Evolutionary conservation across 768 basidiomycete genomes (phyloP).

Genomic region (Tricholoma flavovirens): DNA sequence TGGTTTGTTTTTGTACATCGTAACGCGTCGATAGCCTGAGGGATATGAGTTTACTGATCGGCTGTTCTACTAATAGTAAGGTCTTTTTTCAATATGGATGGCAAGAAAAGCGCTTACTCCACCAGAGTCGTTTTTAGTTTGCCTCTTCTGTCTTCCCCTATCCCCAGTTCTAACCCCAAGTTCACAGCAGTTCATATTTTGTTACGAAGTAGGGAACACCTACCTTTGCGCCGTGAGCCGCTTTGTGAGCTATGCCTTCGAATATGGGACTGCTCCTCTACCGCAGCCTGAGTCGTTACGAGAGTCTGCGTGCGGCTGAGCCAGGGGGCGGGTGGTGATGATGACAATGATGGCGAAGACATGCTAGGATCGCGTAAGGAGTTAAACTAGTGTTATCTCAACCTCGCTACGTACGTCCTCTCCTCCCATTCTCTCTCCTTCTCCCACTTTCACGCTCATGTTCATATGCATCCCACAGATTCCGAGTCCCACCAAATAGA

Average conservation of each 20-base stretch:
- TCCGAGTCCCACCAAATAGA: conserved; percentile 83
- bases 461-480: conserved; percentile 87
- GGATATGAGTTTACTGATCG: too few relatives aligned
- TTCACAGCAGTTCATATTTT: conserved; percentile 83
- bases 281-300: conserved; percentile 34
- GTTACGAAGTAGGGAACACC: conserved; percentile 92
- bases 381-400: conserved; percentile 87
- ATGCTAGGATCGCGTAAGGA: conserved; percentile 44
- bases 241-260: conserved; percentile 98
- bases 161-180: too few relatives aligned
- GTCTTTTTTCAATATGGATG: conserved; percentile 94
- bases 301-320: too few relatives aligned
- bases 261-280: conserved; percentile 93
- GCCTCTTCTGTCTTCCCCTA: background rate
- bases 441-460: background rate
- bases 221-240: conserved; percentile 95
- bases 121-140: conserved; percentile 90
- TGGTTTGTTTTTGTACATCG: too few relatives aligned
- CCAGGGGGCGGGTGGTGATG: too few relatives aligned
- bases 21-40: too few relatives aligned
- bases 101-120: conserved; percentile 94
- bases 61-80: too few relatives aligned
- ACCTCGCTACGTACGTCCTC: conserved; percentile 75
- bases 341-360: conserved; percentile 15
- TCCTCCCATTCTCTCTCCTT: background rate